Conservation (phyloP, 495 filamentous ascomycete genomes). For the Pyronema domesticum region DNA sequence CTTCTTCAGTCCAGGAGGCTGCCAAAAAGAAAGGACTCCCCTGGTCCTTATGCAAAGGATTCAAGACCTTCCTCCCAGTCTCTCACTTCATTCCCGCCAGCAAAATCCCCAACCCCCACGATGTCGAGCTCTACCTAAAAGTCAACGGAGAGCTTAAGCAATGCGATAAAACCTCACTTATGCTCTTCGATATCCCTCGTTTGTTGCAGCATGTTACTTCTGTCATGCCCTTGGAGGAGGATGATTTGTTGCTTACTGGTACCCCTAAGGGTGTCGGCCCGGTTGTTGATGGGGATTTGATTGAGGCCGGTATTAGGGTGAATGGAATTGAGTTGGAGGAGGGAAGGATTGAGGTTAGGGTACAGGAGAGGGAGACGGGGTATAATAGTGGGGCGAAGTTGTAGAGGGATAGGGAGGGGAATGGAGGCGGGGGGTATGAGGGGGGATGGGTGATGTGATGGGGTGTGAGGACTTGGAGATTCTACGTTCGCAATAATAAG, state of each 20-base stretch:
- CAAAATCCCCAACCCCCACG: conserved; percentile 67
- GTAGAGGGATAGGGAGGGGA: background rate
- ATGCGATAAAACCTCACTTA: conserved; percentile 69
- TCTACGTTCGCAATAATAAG: too few species aligned
- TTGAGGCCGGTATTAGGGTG: conserved; percentile 70
- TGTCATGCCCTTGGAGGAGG: conserved; percentile 85
- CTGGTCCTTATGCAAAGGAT: conserved; percentile 89
- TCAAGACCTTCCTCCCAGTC: conserved; percentile 89
- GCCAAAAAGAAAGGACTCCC: conserved; percentile 95
- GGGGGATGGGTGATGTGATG: too few species aligned
- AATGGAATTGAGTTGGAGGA: conserved; percentile 71
- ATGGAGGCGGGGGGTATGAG: too few species aligned
- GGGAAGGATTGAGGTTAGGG: conserved; percentile 64
- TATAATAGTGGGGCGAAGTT: conserved; percentile 22
- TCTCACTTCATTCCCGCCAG: conserved; percentile 58
- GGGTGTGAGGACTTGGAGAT: too few species aligned
- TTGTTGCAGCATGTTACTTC: conserved; percentile 75
- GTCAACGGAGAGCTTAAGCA: conserved; percentile 62
- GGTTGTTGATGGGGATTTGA: conserved; percentile 70
- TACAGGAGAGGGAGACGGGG: conserved; percentile 45
- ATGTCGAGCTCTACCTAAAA: conserved; percentile 62
- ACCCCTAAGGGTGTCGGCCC: conserved; percentile 91
- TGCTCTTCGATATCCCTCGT: conserved; percentile 80
- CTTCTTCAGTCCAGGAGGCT: conserved; percentile 47
- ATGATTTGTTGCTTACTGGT: conserved; percentile 83